Conservation (phyloP, 495 filamentous ascomycete genomes). For the Annulohypoxylon maeteangense region DNA sequence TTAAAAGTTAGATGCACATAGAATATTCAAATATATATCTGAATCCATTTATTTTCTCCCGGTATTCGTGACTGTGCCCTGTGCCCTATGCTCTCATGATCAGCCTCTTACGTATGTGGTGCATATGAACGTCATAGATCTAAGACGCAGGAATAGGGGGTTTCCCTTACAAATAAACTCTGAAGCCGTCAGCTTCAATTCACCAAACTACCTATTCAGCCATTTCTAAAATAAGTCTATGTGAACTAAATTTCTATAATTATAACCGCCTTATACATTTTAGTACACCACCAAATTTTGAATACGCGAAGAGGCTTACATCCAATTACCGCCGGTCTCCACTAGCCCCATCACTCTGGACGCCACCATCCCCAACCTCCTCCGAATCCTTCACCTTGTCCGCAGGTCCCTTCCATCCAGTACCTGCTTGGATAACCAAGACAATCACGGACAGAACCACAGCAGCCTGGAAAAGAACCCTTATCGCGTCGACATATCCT, state of each 20-base stretch:
- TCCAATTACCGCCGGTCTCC: background rate
- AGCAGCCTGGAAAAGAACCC: conserved; percentile 66
- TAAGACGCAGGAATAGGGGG: background rate
- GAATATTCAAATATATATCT: background rate
- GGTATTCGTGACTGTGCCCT: background rate
- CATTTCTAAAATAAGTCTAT: background rate
- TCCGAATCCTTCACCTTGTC: conserved; percentile 44
- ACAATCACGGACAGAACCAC: conserved; percentile 65
- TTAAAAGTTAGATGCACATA: background rate
- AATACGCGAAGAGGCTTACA: background rate
- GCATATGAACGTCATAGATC: background rate
- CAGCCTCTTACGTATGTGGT: background rate
- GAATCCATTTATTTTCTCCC: background rate
- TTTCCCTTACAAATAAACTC: background rate
- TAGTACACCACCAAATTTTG: background rate
- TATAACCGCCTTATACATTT: background rate
- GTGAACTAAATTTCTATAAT: background rate
- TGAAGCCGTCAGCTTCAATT: background rate
- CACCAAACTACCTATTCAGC: background rate
- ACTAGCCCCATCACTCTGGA: background rate
- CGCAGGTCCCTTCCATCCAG: conserved; percentile 67
- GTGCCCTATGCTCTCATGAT: background rate
- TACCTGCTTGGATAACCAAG: conserved; percentile 70
- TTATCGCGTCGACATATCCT: conserved; percentile 70
- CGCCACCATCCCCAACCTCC: background rate